Percentiles rank a stretch among this genome's conserved stretches.
phyloP scores from a whole-genome alignment of 495 filamentous ascomycete species.

The Lichina pygmaea region DNA sequence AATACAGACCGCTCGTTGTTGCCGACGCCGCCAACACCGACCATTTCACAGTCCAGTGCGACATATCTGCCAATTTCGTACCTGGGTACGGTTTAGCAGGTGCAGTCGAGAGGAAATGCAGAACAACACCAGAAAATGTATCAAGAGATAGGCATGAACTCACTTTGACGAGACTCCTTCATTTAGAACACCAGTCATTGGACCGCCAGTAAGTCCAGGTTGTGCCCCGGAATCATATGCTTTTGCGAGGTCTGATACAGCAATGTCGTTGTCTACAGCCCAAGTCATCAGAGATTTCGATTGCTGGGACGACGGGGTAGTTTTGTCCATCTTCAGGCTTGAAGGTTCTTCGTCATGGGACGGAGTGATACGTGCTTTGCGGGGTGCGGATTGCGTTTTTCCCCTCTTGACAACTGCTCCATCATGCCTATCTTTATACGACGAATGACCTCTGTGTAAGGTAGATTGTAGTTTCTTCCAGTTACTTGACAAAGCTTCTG shows the following conservation, averaged over 20 bases:
- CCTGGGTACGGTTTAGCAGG: not conserved
- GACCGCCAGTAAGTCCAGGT: constrained; percentile 3
- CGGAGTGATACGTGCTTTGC: too few relatives aligned
- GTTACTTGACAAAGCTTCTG: too few relatives aligned
- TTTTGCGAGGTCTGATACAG: constrained; percentile 27
- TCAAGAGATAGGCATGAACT: constrained; percentile 5
- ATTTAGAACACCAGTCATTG: constrained; percentile 12
- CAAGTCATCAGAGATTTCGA: constrained; percentile 12
- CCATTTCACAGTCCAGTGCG: constrained; percentile 95
- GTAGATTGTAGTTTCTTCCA: too few relatives aligned
- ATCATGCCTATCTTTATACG: too few relatives aligned
- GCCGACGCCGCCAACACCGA: constrained; percentile 49
- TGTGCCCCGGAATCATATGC: constrained; percentile 18
- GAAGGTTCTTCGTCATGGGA: too few relatives aligned
- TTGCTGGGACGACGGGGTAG: too few relatives aligned
- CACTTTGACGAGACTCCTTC: constrained; percentile 22
- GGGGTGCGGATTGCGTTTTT: too few relatives aligned
- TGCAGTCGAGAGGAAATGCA: constrained; percentile 12
- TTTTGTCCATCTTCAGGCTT: too few relatives aligned
- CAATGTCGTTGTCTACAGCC: constrained; percentile 31
- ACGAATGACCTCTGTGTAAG: too few relatives aligned
- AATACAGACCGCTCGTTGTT: constrained; percentile 31
- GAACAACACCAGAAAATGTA: constrained; percentile 7
- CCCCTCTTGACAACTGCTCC: too few relatives aligned
- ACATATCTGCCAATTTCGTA: constrained; percentile 56